phyloP scores from a whole-genome alignment of 1,139 yeast species.

The Yamadazyma epiphylla region DNA sequence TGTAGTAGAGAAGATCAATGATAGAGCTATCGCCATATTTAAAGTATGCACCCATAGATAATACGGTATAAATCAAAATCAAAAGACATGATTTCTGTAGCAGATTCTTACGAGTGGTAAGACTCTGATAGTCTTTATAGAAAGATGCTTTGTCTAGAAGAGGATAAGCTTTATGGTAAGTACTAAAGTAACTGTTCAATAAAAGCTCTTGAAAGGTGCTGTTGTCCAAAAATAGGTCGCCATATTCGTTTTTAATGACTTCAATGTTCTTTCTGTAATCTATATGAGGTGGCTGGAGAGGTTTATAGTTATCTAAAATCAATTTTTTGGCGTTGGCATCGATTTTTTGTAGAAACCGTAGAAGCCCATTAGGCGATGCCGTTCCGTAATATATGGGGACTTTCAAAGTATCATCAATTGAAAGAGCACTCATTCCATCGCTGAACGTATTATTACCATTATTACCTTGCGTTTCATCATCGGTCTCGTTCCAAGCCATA shows the following conservation, averaged over 20 bases:
- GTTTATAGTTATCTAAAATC: not conserved
- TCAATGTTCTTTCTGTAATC: not conserved
- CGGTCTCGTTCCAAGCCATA: no score
- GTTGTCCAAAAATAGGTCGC: not conserved
- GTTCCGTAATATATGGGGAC: not conserved
- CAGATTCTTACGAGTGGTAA: constrained; percentile 40
- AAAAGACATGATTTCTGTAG: constrained; percentile 7
- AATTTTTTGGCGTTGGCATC: not conserved
- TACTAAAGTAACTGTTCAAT: constrained; percentile 13
- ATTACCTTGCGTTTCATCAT: not conserved
- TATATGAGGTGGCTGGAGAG: no score
- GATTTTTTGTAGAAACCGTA: not conserved
- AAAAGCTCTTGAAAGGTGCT: not conserved
- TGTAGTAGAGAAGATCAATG: constrained; percentile 16
- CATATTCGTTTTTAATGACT: not conserved
- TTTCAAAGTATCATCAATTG: not conserved
- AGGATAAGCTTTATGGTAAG: constrained; percentile 45
- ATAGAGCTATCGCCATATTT: constrained; percentile 17
- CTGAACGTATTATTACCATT: not conserved
- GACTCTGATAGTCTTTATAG: no score
- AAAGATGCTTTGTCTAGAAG: constrained; percentile 55
- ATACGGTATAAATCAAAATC: constrained; percentile 14
- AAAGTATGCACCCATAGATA: constrained; percentile 21
- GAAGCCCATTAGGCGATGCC: not conserved
- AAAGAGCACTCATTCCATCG: not conserved